Base-by-base conservation (phyloP, 1,284 basidiomycete species). In the Ganoderma multipileum region DNA sequence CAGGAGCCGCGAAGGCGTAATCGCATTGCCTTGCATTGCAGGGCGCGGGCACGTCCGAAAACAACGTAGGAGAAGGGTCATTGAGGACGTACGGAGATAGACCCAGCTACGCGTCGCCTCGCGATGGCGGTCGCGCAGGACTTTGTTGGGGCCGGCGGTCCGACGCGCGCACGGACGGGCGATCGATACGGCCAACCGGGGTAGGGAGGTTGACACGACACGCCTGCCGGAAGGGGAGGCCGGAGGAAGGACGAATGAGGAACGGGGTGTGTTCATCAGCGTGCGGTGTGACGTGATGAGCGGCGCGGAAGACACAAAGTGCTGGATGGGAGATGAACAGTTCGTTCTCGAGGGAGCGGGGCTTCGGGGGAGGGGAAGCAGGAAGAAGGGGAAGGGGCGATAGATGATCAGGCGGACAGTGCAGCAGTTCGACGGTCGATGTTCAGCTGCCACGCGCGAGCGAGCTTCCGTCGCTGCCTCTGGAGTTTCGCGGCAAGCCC, bases 231-330 rank as follows among this genome's bases (percentile, higher is more conserved):
- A 55, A 55, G 8, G 5, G 52, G 47, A 50, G 44, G 39, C n/a
- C 9, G 12, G 44, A 47, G 20, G n/a, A 47, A 47, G n/a, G 23
- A 8, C n/a, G 18, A 20, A 23, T 5, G 58, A 41, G 12, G 41
- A 42, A 42, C 16, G 41, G 20, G 38, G 12, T 39, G 38, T 11
- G 38, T n/a, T 5, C 42, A 47, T 47, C 60, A 28, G 11, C 39
- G 39, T 50, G 41, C 42, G 23, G 26, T 52, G 42, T 52, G 42
- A 38, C 30, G 61, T 44, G 61, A 62, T 62, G 44, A 9, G 61
- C 47, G 39, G 18, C 33, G 55, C 33, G n/a, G 55, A 30, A 38
- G 55, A 58, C 55, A 38, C 55, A 33, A 58, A 12, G 55, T 58
- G 55, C 33, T 58, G 20, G 55, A n/a, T 58, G 55, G 36, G 30